Evolutionary conservation across 257 asterid genomes (phyloP).

Genomic region (Solanum pinnatisectum): DNA sequence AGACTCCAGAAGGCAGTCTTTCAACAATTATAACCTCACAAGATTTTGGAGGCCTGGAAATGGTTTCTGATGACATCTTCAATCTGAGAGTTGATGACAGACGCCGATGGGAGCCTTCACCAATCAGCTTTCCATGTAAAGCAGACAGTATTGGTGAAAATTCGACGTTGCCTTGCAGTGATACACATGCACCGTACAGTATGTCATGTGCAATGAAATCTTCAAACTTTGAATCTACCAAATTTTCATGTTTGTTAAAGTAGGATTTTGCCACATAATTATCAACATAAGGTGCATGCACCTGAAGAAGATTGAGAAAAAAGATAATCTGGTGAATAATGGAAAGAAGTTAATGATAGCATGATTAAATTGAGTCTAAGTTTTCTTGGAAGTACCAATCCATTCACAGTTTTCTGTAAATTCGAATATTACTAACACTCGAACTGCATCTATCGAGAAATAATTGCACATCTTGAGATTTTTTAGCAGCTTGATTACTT

Average conservation of each 20-base stretch:
- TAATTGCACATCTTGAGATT: neutral
- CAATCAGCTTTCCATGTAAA: constrained; percentile 35
- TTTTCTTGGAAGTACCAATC: neutral
- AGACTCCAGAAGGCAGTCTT: constrained; percentile 74
- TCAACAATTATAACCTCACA: constrained; percentile 51
- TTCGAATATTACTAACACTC: neutral
- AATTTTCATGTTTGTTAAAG: constrained; percentile 32
- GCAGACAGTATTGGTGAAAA: constrained; percentile 9
- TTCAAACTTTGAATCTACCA: constrained; percentile 33
- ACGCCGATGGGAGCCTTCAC: constrained; percentile 90
- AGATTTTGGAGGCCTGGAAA: constrained; percentile 11
- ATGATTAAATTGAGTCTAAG: neutral
- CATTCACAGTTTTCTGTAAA: neutral
- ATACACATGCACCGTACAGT: constrained; percentile 23
- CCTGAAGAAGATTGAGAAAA: constrained; percentile 22
- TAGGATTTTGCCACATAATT: constrained; percentile 37
- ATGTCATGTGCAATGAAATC: constrained; percentile 30
- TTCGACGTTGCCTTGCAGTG: constrained; percentile 15
- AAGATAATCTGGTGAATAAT: neutral
- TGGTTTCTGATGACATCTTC: constrained; percentile 15
- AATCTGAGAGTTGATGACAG: constrained; percentile 44
- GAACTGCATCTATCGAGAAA: neutral
- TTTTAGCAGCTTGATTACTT: neutral
- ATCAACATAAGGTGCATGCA: constrained; percentile 10
- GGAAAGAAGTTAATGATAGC: neutral